A percentile compares a stretch with the other conserved stretches of the same genome.
phyloP scores from a whole-genome alignment of 129 eudicot species.

The Daucus carota region DH1_v3.0 NC_030387.2:828501-829000 shows the following conservation, averaged over 20 bases:
- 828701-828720: not conserved
- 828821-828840: not conserved
- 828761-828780: not conserved
- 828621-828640: not conserved
- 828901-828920: not conserved
- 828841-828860: not conserved
- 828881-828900: not conserved
- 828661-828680: not conserved
- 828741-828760: not conserved
- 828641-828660: not conserved
- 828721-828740: not conserved
- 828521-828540: not conserved
- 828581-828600: not conserved
- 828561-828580: not conserved
- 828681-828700: not conserved
- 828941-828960: not conserved
- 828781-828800: not conserved
- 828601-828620: not conserved
- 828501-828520: not conserved
- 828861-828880: not conserved
- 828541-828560: not conserved
- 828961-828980: not conserved
- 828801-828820: not conserved
- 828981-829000: conserved; percentile 6
- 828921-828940: not conserved